These are phyloP conservation scores for Aspergillus pseudoviridinutans DNA, from an alignment of 2,329 filamentous ascomycete species.

Conservation along the genomic window DNA sequence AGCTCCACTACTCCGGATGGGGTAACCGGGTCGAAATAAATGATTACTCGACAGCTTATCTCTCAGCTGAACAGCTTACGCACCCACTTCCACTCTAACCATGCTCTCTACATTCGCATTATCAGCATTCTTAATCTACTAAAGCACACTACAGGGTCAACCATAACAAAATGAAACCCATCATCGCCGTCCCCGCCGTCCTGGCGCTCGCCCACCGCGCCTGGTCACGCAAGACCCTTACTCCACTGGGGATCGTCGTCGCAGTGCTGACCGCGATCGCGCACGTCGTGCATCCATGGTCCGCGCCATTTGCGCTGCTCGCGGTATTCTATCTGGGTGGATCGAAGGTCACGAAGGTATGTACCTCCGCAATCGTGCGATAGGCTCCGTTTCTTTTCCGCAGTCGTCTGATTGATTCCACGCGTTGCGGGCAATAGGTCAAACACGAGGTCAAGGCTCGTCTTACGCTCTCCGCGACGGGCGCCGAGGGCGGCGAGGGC, in stretches of 20 bases:
- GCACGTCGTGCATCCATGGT: conserved; percentile 91
- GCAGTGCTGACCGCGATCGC: conserved; percentile 70
- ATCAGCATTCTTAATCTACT: background rate
- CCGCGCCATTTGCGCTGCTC: conserved; percentile 80
- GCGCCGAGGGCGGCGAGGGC: conserved; percentile 70
- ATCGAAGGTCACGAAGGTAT: conserved; percentile 75
- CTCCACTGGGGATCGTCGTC: conserved; percentile 66
- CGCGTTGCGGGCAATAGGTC: conserved; percentile 49
- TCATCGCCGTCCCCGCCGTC: conserved; percentile 46
- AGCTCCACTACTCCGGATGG: background rate
- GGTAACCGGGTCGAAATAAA: too few species aligned
- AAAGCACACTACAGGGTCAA: background rate
- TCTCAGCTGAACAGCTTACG: background rate
- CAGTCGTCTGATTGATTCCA: background rate
- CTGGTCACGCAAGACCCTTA: conserved; percentile 71
- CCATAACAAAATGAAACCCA: conserved; percentile 36
- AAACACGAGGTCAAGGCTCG: conserved; percentile 82
- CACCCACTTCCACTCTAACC: background rate
- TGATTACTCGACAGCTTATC: background rate
- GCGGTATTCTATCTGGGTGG: conserved; percentile 83
- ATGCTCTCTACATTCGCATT: background rate
- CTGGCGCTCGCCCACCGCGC: conserved; percentile 63
- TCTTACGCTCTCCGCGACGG: conserved; percentile 73
- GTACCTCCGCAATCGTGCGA: background rate
- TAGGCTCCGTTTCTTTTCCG: background rate